Conservation (phyloP, 1,284 basidiomycete species). For the Pascua guehoae region DNA sequence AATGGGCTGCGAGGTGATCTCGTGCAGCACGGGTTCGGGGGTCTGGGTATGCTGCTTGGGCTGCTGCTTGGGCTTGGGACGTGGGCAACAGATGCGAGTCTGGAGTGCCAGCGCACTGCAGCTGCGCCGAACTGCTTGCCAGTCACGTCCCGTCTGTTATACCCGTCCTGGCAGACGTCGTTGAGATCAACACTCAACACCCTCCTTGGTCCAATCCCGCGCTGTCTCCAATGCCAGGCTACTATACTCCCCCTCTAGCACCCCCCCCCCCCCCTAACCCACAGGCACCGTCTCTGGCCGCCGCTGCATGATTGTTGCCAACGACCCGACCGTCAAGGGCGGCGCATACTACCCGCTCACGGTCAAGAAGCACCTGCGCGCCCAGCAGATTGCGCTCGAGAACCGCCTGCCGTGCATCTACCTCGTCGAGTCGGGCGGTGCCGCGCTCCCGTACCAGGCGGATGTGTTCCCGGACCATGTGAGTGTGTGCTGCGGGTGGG, state of each 20-base stretch:
- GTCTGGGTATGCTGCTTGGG: too few relatives aligned
- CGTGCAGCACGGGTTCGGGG: accelerated
- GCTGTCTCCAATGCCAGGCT: too few relatives aligned
- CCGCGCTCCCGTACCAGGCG: slow-evolving; percentile 86
- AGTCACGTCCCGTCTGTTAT: too few relatives aligned
- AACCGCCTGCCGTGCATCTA: slow-evolving; percentile 89
- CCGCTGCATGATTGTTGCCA: slow-evolving; percentile 85
- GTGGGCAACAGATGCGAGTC: too few relatives aligned
- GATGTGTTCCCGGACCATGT: slow-evolving; percentile 58
- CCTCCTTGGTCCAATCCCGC: too few relatives aligned
- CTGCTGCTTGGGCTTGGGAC: too few relatives aligned
- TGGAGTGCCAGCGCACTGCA: too few relatives aligned
- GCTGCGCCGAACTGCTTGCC: too few relatives aligned
- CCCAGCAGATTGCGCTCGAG: slow-evolving; percentile 87
- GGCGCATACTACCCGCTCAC: slow-evolving; percentile 91
- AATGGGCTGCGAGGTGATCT: neutral
- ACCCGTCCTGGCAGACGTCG: too few relatives aligned
- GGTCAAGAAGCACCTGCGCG: slow-evolving; percentile 91
- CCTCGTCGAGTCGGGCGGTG: slow-evolving; percentile 65
- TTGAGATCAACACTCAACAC: too few relatives aligned
- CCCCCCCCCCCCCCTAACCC: too few relatives aligned
- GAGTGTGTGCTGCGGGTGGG: slow-evolving; percentile 60
- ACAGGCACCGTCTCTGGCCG: slow-evolving; percentile 61
- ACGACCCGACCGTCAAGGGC: slow-evolving; percentile 91
- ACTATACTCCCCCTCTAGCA: too few relatives aligned